These are phyloP conservation scores for Termitomyces sp. DNA, from an alignment of 768 basidiomycete species.

Conservation along the genomic window DNA sequence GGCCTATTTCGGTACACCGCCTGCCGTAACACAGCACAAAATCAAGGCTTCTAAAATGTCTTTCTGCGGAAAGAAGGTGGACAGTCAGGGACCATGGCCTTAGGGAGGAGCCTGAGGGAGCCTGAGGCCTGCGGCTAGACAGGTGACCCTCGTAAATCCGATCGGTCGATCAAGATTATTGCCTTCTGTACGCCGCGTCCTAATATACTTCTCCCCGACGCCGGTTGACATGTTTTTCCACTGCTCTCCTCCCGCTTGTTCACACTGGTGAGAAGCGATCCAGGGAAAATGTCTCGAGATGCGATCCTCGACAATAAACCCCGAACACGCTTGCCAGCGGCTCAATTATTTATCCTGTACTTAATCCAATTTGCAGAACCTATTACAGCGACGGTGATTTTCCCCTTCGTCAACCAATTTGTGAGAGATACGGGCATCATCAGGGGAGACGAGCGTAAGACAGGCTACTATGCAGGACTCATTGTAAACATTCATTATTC, in stretches of 20 bases:
- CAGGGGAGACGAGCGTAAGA: constrained; percentile 35
- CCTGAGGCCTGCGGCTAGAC: background rate
- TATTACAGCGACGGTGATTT: constrained; percentile 36
- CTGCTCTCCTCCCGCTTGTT: background rate
- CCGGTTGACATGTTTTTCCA: background rate
- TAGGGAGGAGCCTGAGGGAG: background rate
- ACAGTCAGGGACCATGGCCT: background rate
- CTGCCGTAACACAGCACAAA: background rate
- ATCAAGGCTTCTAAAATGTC: background rate
- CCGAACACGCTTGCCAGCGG: constrained; percentile 31
- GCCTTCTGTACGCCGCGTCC: background rate
- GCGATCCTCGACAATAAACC: background rate
- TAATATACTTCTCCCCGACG: background rate
- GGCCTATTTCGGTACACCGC: background rate
- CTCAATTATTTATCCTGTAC: constrained; percentile 31
- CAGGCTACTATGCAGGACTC: constrained; percentile 43
- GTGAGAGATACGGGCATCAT: constrained; percentile 40
- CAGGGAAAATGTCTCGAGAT: background rate
- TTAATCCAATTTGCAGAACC: constrained; percentile 39
- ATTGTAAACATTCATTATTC: constrained; percentile 24
- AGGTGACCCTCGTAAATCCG: background rate
- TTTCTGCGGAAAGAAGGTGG: background rate
- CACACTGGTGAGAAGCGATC: background rate
- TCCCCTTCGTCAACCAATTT: constrained; percentile 41
- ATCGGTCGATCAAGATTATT: background rate